These are phyloP conservation scores for Gossypium turneri DNA, from an alignment of 345 rosid genomes.

Conservation along the genomic window DNA sequence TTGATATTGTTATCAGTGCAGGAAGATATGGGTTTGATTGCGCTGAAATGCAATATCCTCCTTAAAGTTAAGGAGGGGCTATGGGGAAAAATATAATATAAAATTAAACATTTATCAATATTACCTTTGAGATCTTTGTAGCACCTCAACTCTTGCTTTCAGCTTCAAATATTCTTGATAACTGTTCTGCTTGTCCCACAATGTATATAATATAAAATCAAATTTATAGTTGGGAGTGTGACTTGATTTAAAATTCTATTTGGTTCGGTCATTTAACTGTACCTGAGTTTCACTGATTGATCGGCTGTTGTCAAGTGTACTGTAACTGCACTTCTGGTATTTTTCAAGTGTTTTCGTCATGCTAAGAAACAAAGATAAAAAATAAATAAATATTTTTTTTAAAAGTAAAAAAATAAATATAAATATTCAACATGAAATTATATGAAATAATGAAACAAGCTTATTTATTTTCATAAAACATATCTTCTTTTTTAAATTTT, in stretches of 20 bases:
- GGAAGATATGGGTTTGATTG: rapidly evolving
- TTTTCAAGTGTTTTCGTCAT: slow-evolving; percentile 43
- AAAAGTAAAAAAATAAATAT: too few relatives aligned
- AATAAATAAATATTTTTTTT: too few relatives aligned
- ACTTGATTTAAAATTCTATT: too few relatives aligned
- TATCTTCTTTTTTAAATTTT: too few relatives aligned
- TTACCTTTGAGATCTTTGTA: slow-evolving; percentile 56
- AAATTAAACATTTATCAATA: too few relatives aligned
- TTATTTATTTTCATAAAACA: too few relatives aligned
- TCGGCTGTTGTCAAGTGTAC: slow-evolving; percentile 30
- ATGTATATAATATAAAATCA: neutral
- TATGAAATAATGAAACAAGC: too few relatives aligned
- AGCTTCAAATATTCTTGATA: slow-evolving; percentile 60
- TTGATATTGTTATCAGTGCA: too few relatives aligned
- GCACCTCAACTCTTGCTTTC: slow-evolving; percentile 45
- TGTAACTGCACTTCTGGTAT: slow-evolving; percentile 47
- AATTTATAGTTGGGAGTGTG: neutral
- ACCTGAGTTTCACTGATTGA: slow-evolving; percentile 40
- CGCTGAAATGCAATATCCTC: too few relatives aligned
- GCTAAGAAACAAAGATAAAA: slow-evolving; percentile 9
- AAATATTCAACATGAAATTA: too few relatives aligned
- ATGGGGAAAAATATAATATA: too few relatives aligned
- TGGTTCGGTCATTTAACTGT: neutral
- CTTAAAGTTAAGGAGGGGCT: too few relatives aligned
- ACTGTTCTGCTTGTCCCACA: slow-evolving; percentile 32